These are phyloP conservation scores for Salix udensis DNA, from an alignment of 345 rosid genomes.

Conservation along the genomic window DNA sequence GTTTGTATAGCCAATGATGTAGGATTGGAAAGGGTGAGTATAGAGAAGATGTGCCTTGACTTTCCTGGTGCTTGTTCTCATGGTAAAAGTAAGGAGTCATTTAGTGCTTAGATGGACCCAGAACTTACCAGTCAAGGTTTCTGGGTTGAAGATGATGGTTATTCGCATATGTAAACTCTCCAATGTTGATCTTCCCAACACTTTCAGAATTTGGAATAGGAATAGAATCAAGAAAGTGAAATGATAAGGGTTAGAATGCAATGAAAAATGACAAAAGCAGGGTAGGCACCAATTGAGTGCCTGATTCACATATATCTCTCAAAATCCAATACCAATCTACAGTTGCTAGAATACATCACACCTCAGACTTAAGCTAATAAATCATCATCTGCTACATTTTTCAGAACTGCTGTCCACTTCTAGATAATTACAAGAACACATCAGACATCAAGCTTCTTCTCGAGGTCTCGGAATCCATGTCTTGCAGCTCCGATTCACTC, in stretches of 20 bases:
- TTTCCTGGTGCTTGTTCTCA: too few relatives aligned
- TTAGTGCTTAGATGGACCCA: too few relatives aligned
- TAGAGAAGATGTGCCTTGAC: too few relatives aligned
- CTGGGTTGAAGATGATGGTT: too few relatives aligned
- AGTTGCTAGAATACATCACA: not conserved
- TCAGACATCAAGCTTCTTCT: not conserved
- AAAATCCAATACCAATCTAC: not conserved
- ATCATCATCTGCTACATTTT: too few relatives aligned
- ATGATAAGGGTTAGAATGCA: not conserved
- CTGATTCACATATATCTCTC: not conserved
- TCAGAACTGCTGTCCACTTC: not conserved
- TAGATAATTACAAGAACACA: not conserved
- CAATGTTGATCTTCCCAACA: too few relatives aligned
- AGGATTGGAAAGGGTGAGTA: too few relatives aligned
- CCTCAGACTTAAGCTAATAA: too few relatives aligned
- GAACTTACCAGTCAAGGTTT: too few relatives aligned
- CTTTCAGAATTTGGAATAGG: not conserved
- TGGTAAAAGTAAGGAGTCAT: too few relatives aligned
- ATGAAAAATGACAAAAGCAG: not conserved
- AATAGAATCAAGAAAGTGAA: not conserved
- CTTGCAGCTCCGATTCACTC: slow-evolving; percentile 39
- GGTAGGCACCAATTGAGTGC: not conserved
- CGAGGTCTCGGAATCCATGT: slow-evolving; percentile 2
- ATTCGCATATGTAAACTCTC: too few relatives aligned
- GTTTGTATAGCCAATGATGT: too few relatives aligned